phyloP scores from a whole-genome alignment of 2,329 filamentous ascomycete genomes.

The Tolypocladium ovalisporum region DNA sequence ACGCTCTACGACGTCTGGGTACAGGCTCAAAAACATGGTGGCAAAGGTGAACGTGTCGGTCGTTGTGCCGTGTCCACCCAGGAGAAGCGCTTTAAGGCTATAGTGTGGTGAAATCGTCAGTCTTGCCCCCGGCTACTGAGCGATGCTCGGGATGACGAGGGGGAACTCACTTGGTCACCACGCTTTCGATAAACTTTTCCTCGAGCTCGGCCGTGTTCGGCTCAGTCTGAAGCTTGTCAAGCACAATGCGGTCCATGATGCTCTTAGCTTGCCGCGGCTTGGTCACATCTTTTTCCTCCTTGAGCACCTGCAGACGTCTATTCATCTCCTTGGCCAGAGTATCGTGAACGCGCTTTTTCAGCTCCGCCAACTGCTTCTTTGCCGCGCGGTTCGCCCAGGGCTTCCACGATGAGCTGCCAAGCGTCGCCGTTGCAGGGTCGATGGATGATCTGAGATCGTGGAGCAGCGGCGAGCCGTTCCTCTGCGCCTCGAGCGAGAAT shows the following conservation, averaged over 20 bases:
- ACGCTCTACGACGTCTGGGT: slow-evolving; percentile 8
- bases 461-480: slow-evolving; percentile 4
- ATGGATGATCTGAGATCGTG: slow-evolving; percentile 6
- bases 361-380: not conserved
- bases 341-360: slow-evolving; percentile 1
- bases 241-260: slow-evolving; percentile 10
- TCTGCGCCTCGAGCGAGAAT: slow-evolving; percentile 7
- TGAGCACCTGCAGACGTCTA: not conserved
- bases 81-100: slow-evolving; percentile 11
- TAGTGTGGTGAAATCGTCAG: not conserved
- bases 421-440: not conserved
- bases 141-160: not conserved
- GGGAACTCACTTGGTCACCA: slow-evolving; percentile 3
- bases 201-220: slow-evolving; percentile 4
- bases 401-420: not conserved
- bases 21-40: slow-evolving; percentile 12
- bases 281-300: slow-evolving; percentile 8
- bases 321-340: not conserved
- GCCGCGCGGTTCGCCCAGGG: not conserved
- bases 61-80: slow-evolving; percentile 13
- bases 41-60: slow-evolving; percentile 2
- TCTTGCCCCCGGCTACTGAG: not conserved
- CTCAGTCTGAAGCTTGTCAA: slow-evolving; percentile 7
- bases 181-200: slow-evolving; percentile 6
- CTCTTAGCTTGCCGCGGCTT: slow-evolving; percentile 4